Conservation (phyloP, 108 stramenopile species). For the Aurantiochytrium sp. region DNA sequence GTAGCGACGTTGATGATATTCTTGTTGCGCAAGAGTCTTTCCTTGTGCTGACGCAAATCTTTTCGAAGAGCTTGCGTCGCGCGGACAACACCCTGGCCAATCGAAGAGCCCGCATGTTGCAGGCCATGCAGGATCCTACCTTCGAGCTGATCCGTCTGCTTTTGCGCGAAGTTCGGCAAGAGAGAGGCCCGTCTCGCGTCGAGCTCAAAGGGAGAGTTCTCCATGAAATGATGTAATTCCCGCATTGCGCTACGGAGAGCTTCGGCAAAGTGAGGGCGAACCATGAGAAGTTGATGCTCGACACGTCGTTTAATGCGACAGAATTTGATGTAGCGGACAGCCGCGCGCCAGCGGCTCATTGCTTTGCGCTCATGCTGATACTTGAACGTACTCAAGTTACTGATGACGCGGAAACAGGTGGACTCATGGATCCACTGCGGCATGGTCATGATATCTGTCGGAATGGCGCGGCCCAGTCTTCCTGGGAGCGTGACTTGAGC, state of each 20-base stretch:
- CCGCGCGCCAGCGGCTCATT: not conserved
- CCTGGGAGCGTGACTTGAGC: not conserved
- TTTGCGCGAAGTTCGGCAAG: not conserved
- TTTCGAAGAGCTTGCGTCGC: not conserved
- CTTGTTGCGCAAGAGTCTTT: not conserved
- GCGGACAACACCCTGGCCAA: not conserved
- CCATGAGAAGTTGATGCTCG: not conserved
- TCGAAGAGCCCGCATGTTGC: not conserved
- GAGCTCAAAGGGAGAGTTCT: not conserved
- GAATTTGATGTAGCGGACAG: conserved; percentile 16
- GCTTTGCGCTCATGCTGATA: not conserved
- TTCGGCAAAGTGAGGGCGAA: not conserved
- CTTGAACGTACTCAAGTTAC: not conserved
- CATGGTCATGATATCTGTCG: not conserved
- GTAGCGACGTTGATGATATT: not conserved
- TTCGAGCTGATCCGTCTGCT: not conserved
- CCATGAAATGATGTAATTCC: not conserved
- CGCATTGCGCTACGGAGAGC: not conserved
- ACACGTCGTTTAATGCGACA: not conserved
- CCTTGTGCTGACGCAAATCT: not conserved
- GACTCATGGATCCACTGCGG: not conserved
- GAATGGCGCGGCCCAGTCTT: not conserved
- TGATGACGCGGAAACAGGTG: not conserved
- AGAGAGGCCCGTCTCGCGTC: not conserved
- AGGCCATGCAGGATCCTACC: not conserved